phyloP scores from a whole-genome alignment of 257 asterid species.

The Scutellaria barbata region DNA sequence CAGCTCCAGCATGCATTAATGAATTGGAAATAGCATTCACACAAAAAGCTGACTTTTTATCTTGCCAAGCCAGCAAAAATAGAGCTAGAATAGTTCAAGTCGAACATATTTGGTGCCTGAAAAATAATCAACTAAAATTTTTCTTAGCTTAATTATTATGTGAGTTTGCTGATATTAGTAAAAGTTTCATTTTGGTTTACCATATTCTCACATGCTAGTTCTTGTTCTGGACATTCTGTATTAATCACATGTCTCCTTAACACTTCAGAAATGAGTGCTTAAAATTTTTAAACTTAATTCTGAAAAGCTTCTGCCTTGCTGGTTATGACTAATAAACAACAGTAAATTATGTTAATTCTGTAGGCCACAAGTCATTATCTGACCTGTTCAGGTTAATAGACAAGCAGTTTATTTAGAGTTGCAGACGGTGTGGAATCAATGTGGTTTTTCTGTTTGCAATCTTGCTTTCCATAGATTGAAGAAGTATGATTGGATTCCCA shows the following conservation, averaged over 20 bases:
- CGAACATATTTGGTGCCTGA: slow-evolving; percentile 25
- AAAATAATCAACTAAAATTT: slow-evolving; percentile 22
- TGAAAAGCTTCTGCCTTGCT: neutral
- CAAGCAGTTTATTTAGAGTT: slow-evolving; percentile 8
- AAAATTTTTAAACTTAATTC: neutral
- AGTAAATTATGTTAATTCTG: slow-evolving; percentile 4
- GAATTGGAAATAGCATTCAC: neutral
- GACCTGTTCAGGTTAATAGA: neutral
- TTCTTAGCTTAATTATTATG: slow-evolving; percentile 9
- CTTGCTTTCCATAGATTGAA: neutral
- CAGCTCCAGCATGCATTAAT: slow-evolving; percentile 13
- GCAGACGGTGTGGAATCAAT: slow-evolving; percentile 14
- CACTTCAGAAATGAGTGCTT: slow-evolving; percentile 8
- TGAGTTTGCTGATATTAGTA: neutral
- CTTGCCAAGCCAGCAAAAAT: slow-evolving; percentile 23
- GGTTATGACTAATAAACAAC: slow-evolving; percentile 13
- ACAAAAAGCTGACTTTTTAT: slow-evolving; percentile 12
- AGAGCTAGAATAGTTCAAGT: neutral
- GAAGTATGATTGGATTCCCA: slow-evolving; percentile 5
- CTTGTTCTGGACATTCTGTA: neutral
- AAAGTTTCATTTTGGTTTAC: neutral
- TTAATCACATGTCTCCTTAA: slow-evolving; percentile 1
- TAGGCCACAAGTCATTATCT: neutral
- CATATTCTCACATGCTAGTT: slow-evolving; percentile 3
- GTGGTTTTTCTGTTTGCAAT: slow-evolving; percentile 1